Percentiles rank a stretch among this genome's conserved stretches.
These are phyloP conservation scores for Mycena vitilis DNA, from an alignment of 768 basidiomycete genomes.

Conservation along the genomic window DNA sequence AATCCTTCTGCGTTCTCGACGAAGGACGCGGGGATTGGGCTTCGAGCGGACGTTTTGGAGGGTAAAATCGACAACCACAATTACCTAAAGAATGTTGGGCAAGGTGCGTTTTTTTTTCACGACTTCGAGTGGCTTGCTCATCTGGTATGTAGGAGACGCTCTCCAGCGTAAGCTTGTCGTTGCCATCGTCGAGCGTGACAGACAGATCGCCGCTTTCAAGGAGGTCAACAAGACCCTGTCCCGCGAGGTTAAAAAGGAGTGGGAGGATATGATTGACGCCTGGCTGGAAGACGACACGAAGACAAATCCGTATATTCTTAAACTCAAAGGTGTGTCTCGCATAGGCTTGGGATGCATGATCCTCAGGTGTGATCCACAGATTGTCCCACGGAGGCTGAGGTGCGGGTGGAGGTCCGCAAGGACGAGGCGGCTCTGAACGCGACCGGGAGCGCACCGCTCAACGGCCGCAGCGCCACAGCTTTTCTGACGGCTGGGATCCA, in stretches of 20 bases:
- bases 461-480: no score
- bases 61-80: constrained; percentile 39
- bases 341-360: no score
- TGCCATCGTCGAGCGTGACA: constrained; percentile 5
- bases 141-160: background rate
- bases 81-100: constrained; percentile 24
- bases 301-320: background rate
- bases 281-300: background rate
- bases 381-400: background rate
- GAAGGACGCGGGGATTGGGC: constrained; percentile 43
- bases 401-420: no score
- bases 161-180: constrained; percentile 18
- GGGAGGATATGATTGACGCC: background rate
- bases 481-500: no score
- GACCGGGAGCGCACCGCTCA: no score
- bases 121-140: no score
- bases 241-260: background rate
- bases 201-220: background rate
- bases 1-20: constrained; percentile 42
- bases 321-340: background rate
- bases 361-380: background rate
- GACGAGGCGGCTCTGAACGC: no score
- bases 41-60: constrained; percentile 42
- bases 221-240: background rate
- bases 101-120: background rate